Evolutionary conservation across 208 protist species (phyloP), one percentile per base, ranked within the genome.

Genomic region (Lotmaria passim): DNA sequence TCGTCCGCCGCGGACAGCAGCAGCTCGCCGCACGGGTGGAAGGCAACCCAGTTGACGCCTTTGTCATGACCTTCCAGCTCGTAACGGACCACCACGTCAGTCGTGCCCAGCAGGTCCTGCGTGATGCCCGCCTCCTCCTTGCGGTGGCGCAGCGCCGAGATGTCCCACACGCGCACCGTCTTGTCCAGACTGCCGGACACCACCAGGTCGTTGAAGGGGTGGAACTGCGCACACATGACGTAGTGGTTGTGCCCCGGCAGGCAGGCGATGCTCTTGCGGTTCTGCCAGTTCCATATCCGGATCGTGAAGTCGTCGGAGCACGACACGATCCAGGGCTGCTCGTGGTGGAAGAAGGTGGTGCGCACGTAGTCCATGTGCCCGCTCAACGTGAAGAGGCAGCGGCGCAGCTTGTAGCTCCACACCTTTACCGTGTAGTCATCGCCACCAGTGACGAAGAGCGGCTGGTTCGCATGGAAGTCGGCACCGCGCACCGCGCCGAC

Each of bases 281-380:
- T 96, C 78, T 99, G 96, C 98, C 98, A 99, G 78, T 99, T 99
- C 98, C 98, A 99, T 69, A 99, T 98, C 36, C 98, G 87, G 51
- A 99, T 95, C 24, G 98, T 99, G 70, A 98, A 95, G 86, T 99
- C 99, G 76, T 99, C 99, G 10, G 97, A 99, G 41, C 90, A 89
- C 8, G 93, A 99, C 10, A 99, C 51, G 36, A 99, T 99, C 98
- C 98, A 99, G 17, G 99, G 99, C 62, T 96, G 82, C 69, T 91
- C 85, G 31, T 76, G 72, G 71, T 98, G 97, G 73, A 99, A 99
- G 75, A 99, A 98, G 12, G 99, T 98, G 7, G 97, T 99, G 70
- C 99, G 96, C 53, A 99, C 98, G 79, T 99, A 99, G 85, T 99
- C 99, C 48, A 98, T 79, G 78, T 99, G 99, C 15, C 98, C 99